Base-by-base conservation (phyloP, 495 filamentous ascomycete species). In the Rhypophila decipiens region DNA sequence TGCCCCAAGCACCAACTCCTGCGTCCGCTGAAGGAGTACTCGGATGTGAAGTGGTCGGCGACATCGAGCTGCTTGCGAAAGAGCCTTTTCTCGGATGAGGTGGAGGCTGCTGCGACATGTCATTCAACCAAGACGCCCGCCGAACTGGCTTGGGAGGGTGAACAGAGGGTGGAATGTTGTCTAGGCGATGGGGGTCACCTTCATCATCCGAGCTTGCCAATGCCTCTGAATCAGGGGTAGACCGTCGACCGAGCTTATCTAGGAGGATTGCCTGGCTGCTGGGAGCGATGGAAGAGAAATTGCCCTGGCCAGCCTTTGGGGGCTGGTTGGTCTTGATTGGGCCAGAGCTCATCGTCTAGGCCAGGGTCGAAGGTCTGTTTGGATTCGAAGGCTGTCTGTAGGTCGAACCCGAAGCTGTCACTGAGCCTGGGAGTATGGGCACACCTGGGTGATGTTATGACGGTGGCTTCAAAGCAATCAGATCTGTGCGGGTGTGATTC, bases 201-300 rank as follows among this genome's bases (percentile, higher is more conserved):
- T 96, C 90, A 57, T 96, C 90, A 59, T 96, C 90, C 2, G 90
- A 95, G 50, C 90, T 95, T 31, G 86, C 88, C 39, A 96, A 69
- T 35, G 90, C 90, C 59, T 96, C 90, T 5, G 90, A 95, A 58
- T 95, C 90, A 13, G 90, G 90, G 5, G 90, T 95, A 15, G 88
- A 88, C 46, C 85, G 83, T 53, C 86, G 80, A 4, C 29, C 46
- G 44, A 83, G 70, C 60, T 86, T 90, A 47, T 93, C 88, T 17
- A 86, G 73, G 40, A 86, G 70, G 21, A 85, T 70, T 23, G 79
- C 74, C 31, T 78, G 77, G 50, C 73, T 84, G 56, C 56, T 74
- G 23, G 73, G 69, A 33, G 66, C 60, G 41, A 58, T 64, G 35
- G 54, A 51, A 13, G 68, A 46, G 22, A 67, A 64, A 36, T 41